A percentile compares a stretch with the other conserved stretches of the same genome.
Evolutionary conservation across 148 eudicot genomes (phyloP).

Genomic region (Rhododendron kiyosumense): DNA sequence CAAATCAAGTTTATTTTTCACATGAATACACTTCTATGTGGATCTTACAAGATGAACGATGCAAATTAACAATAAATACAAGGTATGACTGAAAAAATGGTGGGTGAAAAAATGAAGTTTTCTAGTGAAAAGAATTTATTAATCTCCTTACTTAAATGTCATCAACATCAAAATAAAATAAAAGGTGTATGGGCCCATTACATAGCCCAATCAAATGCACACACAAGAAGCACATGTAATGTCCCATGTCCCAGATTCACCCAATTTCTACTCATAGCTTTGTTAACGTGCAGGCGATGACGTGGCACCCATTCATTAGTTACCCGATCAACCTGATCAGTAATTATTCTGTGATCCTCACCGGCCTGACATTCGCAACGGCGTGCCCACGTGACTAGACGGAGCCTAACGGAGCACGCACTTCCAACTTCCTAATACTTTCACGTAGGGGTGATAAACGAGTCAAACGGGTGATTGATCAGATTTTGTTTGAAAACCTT

Average conservation of each 20-base stretch:
- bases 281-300: not conserved
- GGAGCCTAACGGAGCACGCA: not conserved
- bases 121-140: too few species aligned
- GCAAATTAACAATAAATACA: too few species aligned
- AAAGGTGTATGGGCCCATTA: not conserved
- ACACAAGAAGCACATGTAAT: not conserved
- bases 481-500: too few species aligned
- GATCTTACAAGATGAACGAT: too few species aligned
- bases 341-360: not conserved
- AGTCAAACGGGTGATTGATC: too few species aligned
- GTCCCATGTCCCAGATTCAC: constrained; percentile 2
- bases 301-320: constrained; percentile 8
- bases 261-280: not conserved
- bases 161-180: not conserved
- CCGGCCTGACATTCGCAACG: constrained; percentile 17
- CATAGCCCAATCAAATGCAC: not conserved
- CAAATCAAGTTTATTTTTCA: too few species aligned
- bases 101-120: too few species aligned
- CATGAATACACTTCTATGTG: too few species aligned
- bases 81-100: too few species aligned
- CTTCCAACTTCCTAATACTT: too few species aligned
- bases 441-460: too few species aligned
- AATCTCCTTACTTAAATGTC: not conserved
- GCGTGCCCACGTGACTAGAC: constrained; percentile 22
- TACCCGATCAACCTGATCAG: not conserved